Percentiles rank a stretch among this genome's conserved stretches.
These are phyloP conservation scores for Sordariomycetes sp. DNA, from an alignment of 2,329 filamentous ascomycete species.

Conservation along the genomic window DNA sequence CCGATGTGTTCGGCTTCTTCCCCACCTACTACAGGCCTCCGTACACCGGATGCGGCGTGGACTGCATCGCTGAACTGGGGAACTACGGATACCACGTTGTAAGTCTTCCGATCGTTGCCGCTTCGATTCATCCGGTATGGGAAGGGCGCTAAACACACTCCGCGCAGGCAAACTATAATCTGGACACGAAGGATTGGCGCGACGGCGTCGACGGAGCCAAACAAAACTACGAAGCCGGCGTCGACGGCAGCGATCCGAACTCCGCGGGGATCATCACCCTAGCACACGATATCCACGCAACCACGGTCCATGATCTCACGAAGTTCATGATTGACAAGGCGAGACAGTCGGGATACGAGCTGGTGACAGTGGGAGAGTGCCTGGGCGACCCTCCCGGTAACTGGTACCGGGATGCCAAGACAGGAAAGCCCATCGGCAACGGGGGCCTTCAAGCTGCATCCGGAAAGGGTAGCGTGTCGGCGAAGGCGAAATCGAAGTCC, in stretches of 20 bases:
- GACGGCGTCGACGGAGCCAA: conserved; percentile 38
- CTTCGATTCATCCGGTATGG: background rate
- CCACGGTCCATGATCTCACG: conserved; percentile 31
- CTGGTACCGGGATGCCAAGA: conserved; percentile 32
- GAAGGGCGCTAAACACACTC: background rate
- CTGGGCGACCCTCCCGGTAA: conserved; percentile 37
- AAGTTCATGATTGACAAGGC: conserved; percentile 10
- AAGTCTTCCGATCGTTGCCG: background rate
- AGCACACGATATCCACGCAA: conserved; percentile 38
- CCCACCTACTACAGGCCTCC: conserved; percentile 33
- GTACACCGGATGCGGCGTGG: conserved; percentile 28
- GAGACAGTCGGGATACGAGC: conserved; percentile 3
- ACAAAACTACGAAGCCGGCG: conserved; percentile 31
- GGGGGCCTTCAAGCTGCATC: background rate
- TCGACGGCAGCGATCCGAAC: conserved; percentile 22
- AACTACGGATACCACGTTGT: conserved; percentile 42
- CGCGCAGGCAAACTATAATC: conserved; percentile 30
- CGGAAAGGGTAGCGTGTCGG: background rate
- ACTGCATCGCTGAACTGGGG: conserved; percentile 20
- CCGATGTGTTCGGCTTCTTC: conserved; percentile 27
- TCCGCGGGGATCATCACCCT: conserved; percentile 35
- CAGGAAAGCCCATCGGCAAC: background rate
- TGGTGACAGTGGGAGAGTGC: conserved; percentile 30
- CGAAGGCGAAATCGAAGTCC: background rate
- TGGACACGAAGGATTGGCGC: conserved; percentile 52